Conservation (phyloP, 345 rosid species). For the Atalantia buxifolia region DNA sequence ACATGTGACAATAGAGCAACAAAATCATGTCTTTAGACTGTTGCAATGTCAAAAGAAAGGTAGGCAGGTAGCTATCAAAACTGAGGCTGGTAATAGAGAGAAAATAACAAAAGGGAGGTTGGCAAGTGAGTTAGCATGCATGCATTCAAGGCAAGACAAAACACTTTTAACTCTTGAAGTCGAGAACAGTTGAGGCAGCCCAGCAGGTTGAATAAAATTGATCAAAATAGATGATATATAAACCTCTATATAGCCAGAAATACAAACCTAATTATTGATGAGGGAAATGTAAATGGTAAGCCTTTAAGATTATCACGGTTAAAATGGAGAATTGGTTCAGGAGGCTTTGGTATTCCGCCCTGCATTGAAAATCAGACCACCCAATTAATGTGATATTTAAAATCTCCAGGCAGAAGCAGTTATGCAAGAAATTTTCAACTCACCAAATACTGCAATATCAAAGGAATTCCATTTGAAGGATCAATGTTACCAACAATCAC, state of each 20-base stretch:
- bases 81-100: neutral
- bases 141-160: neutral
- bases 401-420: neutral
- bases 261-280: conserved; percentile 52
- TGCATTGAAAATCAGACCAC: conserved; percentile 21
- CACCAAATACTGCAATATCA: conserved; percentile 87
- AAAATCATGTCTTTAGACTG: neutral
- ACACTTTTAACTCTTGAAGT: neutral
- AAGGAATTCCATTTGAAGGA: conserved; percentile 63
- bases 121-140: neutral
- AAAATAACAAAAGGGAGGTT: neutral
- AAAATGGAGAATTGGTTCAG: conserved; percentile 52
- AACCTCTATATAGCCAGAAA: neutral
- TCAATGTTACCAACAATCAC: conserved; percentile 86
- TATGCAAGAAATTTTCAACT: conserved; percentile 22
- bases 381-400: conserved; percentile 2
- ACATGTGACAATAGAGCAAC: neutral
- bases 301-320: conserved; percentile 76
- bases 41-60: neutral
- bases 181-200: neutral
- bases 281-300: conserved; percentile 78
- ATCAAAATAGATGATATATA: neutral
- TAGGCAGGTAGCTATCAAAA: neutral
- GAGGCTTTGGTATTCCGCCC: conserved; percentile 88
- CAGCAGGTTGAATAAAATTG: neutral